Percentiles rank a stretch among this genome's conserved stretches.
Evolutionary conservation across 2,329 filamentous ascomycete genomes (phyloP).

Genomic region (Ophiostoma fasciatum): DNA sequence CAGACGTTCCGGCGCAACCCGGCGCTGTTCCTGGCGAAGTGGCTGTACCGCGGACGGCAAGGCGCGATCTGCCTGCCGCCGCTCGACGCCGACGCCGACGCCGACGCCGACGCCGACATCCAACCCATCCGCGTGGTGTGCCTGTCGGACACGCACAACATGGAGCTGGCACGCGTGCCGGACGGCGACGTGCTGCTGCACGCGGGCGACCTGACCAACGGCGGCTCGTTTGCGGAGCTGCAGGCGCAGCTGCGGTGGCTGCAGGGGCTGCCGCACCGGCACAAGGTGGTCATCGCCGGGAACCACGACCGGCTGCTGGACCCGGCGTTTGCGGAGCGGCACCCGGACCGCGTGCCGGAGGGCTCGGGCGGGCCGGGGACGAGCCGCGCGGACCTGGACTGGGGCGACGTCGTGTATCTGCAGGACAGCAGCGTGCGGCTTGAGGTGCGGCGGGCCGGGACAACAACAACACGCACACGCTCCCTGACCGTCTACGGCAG

Average conservation of each 20-base stretch:
- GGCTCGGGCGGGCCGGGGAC: slow-evolving; percentile 1
- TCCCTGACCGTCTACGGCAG: slow-evolving; percentile 12
- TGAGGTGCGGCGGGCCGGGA: too few relatives aligned
- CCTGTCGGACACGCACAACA: slow-evolving; percentile 13
- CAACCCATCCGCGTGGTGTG: background rate
- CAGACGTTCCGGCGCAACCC: too few relatives aligned
- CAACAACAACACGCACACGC: background rate
- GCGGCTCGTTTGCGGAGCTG: slow-evolving; percentile 23
- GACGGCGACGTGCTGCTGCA: slow-evolving; percentile 26
- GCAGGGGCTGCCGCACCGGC: slow-evolving; percentile 17
- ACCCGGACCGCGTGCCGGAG: slow-evolving; percentile 9
- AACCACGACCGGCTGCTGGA: slow-evolving; percentile 11
- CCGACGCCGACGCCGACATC: too few relatives aligned
- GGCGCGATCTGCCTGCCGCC: too few relatives aligned
- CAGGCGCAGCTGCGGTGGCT: slow-evolving; percentile 22
- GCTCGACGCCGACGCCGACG: too few relatives aligned
- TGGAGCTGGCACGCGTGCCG: slow-evolving; percentile 17
- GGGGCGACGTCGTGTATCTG: slow-evolving; percentile 13
- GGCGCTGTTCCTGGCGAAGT: too few relatives aligned
- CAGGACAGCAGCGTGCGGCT: slow-evolving; percentile 8
- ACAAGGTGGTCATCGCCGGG: slow-evolving; percentile 22
- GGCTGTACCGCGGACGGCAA: too few relatives aligned
- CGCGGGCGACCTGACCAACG: slow-evolving; percentile 25
- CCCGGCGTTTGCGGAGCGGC: background rate
- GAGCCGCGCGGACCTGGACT: slow-evolving; percentile 11